Base-by-base conservation (phyloP, 441 rosid species). In the Gossypium davidsonii region DNA sequence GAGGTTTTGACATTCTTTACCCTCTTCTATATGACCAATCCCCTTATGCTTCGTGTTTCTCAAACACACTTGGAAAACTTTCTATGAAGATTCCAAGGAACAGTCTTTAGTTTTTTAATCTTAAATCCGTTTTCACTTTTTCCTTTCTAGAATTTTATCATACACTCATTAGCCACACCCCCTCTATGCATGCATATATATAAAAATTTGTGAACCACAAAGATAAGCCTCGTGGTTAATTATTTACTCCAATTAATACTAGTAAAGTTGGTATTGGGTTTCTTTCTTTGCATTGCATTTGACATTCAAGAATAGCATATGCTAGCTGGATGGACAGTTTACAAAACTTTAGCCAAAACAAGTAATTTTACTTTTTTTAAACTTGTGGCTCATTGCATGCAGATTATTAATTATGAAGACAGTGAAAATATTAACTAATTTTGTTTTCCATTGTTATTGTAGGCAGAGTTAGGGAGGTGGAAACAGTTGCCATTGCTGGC, bases 21-120 rank as follows among this genome's bases (percentile, higher is more conserved):
- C 44, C 74, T 73, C 59, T 73, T 79, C 51, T 65, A 74, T 55
- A 62, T 42, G 70, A 48, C 76, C 82, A 79, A 57, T 69, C 67
- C 72, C 52, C 61, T 60, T 63, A 55, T 23, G 68, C 73, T 63
- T 49, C 72, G 63, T 56, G 69, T 57, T 67, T 73, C 66, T 67
- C 59, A 51, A 73, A 25, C 14, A 63, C 31, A 48, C 51, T 37
- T 42, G 55, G 75, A 18, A 72, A 79, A 55, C 55, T 73, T 68
- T 63, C 21, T 68, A 61, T 42, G 77, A 76, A 79, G 77, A 73
- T 79, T 76, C 79, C 78, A 52, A 76, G 79, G 75, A 79, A 60
- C 67, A 49, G 44, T 67, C 58, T 57, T 67, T 48, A n/a, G 25
- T 70, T 34, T 18, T 63, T n/a, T 6, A 3, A 2, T 3, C 25